Evolutionary conservation across 129 eudicot species (phyloP), one percentile per base, ranked within the genome.

Genomic region (Centrapalus pauciflorus): DNA sequence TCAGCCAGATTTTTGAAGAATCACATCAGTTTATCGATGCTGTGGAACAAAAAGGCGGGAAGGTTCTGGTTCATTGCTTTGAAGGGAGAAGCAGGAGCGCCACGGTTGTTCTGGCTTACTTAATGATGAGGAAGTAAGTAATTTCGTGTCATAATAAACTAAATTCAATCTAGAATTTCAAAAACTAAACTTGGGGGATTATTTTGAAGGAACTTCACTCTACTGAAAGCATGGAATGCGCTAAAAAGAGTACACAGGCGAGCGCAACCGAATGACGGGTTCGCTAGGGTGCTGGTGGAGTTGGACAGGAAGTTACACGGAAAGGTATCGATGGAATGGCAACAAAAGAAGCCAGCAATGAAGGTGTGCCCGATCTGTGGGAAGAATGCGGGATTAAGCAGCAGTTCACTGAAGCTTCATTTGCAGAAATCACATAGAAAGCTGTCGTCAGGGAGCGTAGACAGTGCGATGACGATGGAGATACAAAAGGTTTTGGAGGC

Each of bases 51-150:
- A 70, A 68, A 48, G 93, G 95, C 8, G 93, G 97, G 55, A 89
- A 94, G 77, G 97, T 94, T 78, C 66, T 94, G 77, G 99, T 94
- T 69, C 99, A 94, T 65, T 94, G 99, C 78, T 94, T 94, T 67
- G 99, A 94, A 89, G 99, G 99, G 61, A 86, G 83, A 83, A 94
- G 99, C 71, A 81, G 97, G 69, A 94, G 99, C 65, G 99, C 96
- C 24, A 94, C 99, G 3, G 74, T 84, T 13, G 95, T 94, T 76
- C 95, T 94, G 58, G 96, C 95, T 23, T 94, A 89, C 82, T 69
- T 94, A 41, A 94, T 94, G 96, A 84, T 80, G 33, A 86, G 82
- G 62, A 89, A 89, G 97, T 89, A 81, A 84, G 95, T 66, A 16
- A 16, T 33, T 58, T 5, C 7, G 52, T n/a, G 52, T 23, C 17